Evolutionary conservation across 306 rosid species (phyloP).

Genomic region (Cucurbita ficifolia): DNA sequence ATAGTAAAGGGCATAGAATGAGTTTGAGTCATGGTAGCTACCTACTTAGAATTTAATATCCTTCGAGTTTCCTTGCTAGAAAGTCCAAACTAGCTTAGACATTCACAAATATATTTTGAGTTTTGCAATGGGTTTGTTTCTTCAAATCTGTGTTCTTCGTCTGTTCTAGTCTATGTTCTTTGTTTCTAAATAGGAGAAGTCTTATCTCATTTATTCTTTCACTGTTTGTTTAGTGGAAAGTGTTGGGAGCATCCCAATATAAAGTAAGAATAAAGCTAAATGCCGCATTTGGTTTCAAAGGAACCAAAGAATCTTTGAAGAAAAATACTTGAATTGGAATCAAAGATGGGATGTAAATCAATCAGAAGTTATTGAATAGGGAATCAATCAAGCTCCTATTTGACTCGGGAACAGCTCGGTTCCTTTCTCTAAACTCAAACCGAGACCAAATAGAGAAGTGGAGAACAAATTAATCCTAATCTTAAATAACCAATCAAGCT

Average conservation of each 20-base stretch:
- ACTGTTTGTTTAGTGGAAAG: not conserved
- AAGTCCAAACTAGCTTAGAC: no score
- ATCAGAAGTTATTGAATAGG: no score
- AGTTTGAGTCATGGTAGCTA: not conserved
- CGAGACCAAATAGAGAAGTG: no score
- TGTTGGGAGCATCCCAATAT: not conserved
- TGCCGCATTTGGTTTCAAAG: not conserved
- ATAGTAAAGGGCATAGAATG: not conserved
- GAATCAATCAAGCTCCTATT: no score
- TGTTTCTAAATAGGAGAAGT: not conserved
- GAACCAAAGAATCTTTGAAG: not conserved
- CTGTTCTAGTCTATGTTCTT: not conserved
- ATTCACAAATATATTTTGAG: no score
- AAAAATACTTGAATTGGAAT: not conserved
- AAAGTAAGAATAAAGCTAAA: not conserved
- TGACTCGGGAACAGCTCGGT: no score
- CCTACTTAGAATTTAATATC: not conserved
- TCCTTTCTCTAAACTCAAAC: no score
- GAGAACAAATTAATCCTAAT: no score
- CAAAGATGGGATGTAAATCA: not conserved
- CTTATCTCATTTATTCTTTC: not conserved
- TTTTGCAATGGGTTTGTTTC: not conserved
- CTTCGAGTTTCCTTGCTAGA: not conserved
- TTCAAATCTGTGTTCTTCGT: not conserved
- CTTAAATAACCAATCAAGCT: no score